Evolutionary conservation across 2,329 filamentous ascomycete species (phyloP).

Genomic region (Leptosphaerulina australis): DNA sequence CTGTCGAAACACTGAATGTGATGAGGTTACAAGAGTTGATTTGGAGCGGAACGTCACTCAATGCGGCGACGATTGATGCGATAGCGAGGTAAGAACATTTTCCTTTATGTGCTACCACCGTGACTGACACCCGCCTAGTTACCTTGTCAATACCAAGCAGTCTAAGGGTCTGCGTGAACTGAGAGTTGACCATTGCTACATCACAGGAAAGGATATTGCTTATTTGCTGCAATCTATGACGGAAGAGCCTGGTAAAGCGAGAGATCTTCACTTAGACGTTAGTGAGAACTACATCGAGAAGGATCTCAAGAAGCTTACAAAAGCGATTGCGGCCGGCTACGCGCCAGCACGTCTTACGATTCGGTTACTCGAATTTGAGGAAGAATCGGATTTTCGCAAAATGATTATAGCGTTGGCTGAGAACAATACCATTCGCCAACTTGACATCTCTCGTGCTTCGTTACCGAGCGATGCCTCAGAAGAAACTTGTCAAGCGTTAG

Average conservation of each 20-base stretch:
- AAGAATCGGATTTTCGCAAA: constrained; percentile 67
- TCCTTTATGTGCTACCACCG: constrained; percentile 44
- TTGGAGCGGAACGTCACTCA: constrained; percentile 67
- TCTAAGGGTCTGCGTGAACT: constrained; percentile 66
- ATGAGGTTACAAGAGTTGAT: constrained; percentile 72
- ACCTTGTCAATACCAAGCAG: constrained; percentile 63
- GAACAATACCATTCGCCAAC: constrained; percentile 67
- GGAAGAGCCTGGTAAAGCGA: constrained; percentile 54
- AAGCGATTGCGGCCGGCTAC: constrained; percentile 58
- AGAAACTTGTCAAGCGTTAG: constrained; percentile 68
- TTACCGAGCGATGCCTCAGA: constrained; percentile 71
- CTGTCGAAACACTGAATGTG: constrained; percentile 67
- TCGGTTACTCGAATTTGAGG: constrained; percentile 71
- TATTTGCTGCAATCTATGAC: constrained; percentile 69
- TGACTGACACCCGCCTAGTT: constrained; percentile 50
- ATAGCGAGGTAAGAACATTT: constrained; percentile 54
- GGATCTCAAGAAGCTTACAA: constrained; percentile 58
- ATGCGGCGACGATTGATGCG: constrained; percentile 68
- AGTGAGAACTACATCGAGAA: constrained; percentile 66
- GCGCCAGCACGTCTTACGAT: constrained; percentile 70
- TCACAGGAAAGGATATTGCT: constrained; percentile 69
- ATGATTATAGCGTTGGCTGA: constrained; percentile 65
- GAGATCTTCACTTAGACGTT: constrained; percentile 69
- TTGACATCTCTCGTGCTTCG: constrained; percentile 74
- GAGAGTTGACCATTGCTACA: constrained; percentile 69